Conservation (phyloP, 2,329 filamentous ascomycete genomes). For the Aspergillus jensenii region DNA sequence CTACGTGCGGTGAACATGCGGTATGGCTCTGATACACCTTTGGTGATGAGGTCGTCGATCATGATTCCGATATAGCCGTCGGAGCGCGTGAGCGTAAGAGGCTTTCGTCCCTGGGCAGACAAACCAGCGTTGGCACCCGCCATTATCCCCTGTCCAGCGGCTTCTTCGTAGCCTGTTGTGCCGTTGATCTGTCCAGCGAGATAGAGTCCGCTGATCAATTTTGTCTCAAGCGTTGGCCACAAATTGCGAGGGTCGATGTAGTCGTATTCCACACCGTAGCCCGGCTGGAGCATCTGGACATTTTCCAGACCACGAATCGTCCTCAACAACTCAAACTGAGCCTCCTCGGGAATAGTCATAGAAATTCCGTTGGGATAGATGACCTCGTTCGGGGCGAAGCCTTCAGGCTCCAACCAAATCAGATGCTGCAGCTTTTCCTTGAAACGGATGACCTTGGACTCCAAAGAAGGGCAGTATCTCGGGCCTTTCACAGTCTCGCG, state of each 20-base stretch:
- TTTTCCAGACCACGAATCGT: constrained; percentile 87
- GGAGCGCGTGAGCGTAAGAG: constrained; percentile 70
- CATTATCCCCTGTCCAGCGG: constrained; percentile 86
- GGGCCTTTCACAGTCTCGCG: constrained; percentile 92
- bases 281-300: constrained; percentile 87
- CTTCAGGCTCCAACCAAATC: constrained; percentile 96
- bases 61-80: constrained; percentile 98
- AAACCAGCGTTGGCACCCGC: constrained; percentile 93
- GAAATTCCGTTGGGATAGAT: constrained; percentile 97
- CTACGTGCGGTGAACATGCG: constrained; percentile 96
- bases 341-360: constrained; percentile 90
- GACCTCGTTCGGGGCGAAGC: constrained; percentile 76
- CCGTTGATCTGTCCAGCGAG: constrained; percentile 97
- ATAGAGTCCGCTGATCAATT: constrained; percentile 83
- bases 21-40: constrained; percentile 95
- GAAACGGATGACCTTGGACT: constrained; percentile 91
- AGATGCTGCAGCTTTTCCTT: constrained; percentile 77
- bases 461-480: constrained; percentile 90
- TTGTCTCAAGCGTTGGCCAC: constrained; percentile 88
- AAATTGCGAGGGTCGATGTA: constrained; percentile 93
- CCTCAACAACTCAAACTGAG: constrained; percentile 79
- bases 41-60: constrained; percentile 96
- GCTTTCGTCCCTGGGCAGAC: constrained; percentile 64
- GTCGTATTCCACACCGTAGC: constrained; percentile 97
- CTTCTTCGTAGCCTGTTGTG: constrained; percentile 97